These are phyloP conservation scores for Diversispora epigaea DNA, from an alignment of 192 early-diverging fungal species.

Conservation along the genomic window DNA sequence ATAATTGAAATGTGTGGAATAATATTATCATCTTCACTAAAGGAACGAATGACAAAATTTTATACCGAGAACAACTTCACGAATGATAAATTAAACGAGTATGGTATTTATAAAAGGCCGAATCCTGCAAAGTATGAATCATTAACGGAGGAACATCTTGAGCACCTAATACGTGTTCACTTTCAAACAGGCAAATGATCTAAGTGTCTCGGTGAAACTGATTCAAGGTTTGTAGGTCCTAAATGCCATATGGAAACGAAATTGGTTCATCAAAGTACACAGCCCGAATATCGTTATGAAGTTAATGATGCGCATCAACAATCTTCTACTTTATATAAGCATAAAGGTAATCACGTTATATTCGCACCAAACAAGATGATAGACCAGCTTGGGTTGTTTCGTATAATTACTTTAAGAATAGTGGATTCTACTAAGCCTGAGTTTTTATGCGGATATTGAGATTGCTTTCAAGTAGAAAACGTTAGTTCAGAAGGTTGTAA, in stretches of 20 bases:
- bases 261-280: background rate
- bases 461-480: too few species aligned
- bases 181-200: slow-evolving; percentile 5
- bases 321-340: too few species aligned
- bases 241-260: slow-evolving; percentile 10
- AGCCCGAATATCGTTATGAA: too few species aligned
- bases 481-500: too few species aligned
- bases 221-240: slow-evolving; percentile 9
- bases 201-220: slow-evolving; percentile 1
- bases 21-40: slow-evolving; percentile 28
- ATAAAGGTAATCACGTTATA: too few species aligned
- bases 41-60: background rate
- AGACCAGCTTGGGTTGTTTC: too few species aligned
- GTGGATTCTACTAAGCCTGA: too few species aligned
- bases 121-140: slow-evolving; percentile 20
- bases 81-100: slow-evolving; percentile 5
- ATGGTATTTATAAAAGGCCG: background rate
- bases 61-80: too few species aligned
- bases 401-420: too few species aligned
- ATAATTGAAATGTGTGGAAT: slow-evolving; percentile 21
- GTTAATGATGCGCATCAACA: too few species aligned
- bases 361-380: too few species aligned
- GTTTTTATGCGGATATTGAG: too few species aligned
- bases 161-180: background rate
- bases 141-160: slow-evolving; percentile 6